Evolutionary conservation across 495 filamentous ascomycete genomes (phyloP).

Genomic region (Penicillium subrubescens): DNA sequence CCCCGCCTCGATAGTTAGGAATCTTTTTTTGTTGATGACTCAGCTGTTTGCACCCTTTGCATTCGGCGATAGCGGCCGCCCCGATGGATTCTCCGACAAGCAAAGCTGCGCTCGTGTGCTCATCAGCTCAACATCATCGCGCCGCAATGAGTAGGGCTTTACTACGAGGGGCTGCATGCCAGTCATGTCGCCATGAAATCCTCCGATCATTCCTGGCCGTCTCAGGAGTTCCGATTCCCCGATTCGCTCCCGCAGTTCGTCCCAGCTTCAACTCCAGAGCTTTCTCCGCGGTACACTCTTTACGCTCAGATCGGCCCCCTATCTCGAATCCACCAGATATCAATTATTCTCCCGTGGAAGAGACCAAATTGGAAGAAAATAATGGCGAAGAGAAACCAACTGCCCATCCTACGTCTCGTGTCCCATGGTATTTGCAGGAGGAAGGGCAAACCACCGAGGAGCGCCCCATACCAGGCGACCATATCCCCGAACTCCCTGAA

Average conservation of each 20-base stretch:
- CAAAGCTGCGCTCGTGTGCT: constrained; percentile 6
- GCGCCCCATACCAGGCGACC: constrained; percentile 59
- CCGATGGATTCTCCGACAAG: constrained; percentile 8
- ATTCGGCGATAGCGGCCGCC: constrained; percentile 12
- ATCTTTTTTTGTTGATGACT: constrained; percentile 31
- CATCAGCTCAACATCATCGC: constrained; percentile 13
- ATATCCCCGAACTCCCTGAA: constrained; percentile 75
- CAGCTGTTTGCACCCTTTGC: constrained; percentile 34
- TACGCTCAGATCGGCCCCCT: constrained; percentile 28
- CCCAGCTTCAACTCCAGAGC: constrained; percentile 23
- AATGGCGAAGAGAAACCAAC: not conserved
- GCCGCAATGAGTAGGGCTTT: constrained; percentile 36
- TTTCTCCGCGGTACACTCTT: constrained; percentile 29
- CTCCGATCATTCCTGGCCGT: constrained; percentile 30
- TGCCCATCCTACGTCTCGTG: constrained; percentile 19
- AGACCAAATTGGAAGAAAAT: constrained; percentile 6
- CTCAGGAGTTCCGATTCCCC: constrained; percentile 25
- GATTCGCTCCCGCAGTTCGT: constrained; percentile 18
- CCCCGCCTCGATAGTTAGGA: constrained; percentile 25
- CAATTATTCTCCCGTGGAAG: constrained; percentile 18
- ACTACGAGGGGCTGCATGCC: constrained; percentile 31
- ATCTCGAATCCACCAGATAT: constrained; percentile 16
- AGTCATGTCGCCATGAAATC: constrained; percentile 30
- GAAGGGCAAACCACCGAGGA: constrained; percentile 50
- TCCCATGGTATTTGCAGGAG: constrained; percentile 89